Conservation (phyloP, 805 yeast species). For the Cyberlindnera petersonii region DNA sequence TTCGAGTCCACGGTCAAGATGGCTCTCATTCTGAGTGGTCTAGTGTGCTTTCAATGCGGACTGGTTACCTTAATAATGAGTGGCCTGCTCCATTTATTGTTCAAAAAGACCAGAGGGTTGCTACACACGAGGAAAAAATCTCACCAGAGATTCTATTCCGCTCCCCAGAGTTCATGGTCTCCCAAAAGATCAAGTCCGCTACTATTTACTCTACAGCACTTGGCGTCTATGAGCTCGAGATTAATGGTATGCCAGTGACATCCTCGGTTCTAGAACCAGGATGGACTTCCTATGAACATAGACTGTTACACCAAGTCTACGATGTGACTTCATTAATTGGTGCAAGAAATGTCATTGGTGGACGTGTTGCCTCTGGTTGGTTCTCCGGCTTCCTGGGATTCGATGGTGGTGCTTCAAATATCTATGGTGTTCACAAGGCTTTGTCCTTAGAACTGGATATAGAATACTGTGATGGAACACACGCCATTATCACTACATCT, state of each 20-base stretch:
- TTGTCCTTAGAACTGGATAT: conserved; percentile 12
- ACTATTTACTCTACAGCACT: conserved; percentile 15
- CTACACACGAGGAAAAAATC: conserved; percentile 9
- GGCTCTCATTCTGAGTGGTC: conserved; percentile 16
- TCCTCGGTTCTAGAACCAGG: conserved; percentile 15
- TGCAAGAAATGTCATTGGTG: conserved; percentile 13
- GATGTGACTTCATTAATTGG: conserved; percentile 11
- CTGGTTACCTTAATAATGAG: conserved; percentile 13
- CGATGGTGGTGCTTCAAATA: conserved; percentile 18
- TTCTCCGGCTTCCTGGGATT: conserved; percentile 17
- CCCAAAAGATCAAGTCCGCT: conserved; percentile 9
- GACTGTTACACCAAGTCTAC: conserved; percentile 18
- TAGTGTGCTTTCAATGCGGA: conserved; percentile 1
- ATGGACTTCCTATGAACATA: conserved; percentile 20
- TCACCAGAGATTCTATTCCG: conserved; percentile 17
- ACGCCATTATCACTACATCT: conserved; percentile 10
- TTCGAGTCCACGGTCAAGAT: conserved; percentile 14
- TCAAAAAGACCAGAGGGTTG: conserved; percentile 5
- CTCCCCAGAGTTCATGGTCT: conserved; percentile 8
- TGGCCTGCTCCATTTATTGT: conserved; percentile 15
- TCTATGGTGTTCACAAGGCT: conserved; percentile 15
- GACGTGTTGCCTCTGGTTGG: conserved; percentile 21
- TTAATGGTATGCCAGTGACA: conserved; percentile 14
- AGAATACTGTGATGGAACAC: conserved; percentile 13
- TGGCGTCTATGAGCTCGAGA: conserved; percentile 18